Evolutionary conservation across 2,329 filamentous ascomycete species (phyloP).

Genomic region (Neurospora sp.): DNA sequence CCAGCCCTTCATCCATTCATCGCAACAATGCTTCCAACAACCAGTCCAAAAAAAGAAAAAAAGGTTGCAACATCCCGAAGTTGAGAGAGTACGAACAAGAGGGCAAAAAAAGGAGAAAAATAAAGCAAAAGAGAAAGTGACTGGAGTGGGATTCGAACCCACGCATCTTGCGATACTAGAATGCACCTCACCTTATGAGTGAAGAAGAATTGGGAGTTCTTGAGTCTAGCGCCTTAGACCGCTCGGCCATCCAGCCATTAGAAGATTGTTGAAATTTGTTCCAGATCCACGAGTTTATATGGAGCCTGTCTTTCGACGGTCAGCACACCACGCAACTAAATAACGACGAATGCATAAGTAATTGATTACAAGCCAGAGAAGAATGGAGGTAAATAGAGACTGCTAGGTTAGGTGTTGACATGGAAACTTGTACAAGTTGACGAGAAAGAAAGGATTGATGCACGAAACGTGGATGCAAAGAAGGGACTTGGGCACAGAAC

Average conservation of each 20-base stretch:
- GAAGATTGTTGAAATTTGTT: background rate
- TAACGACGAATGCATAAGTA: no score
- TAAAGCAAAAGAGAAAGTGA: background rate
- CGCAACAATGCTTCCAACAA: no score
- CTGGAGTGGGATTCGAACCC: background rate
- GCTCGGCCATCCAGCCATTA: background rate
- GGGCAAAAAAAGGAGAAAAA: background rate
- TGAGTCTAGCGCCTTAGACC: background rate
- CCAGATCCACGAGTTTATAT: background rate
- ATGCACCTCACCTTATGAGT: background rate
- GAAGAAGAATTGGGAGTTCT: background rate
- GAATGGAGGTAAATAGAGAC: no score
- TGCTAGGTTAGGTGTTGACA: no score
- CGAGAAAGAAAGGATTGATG: no score
- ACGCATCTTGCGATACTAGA: background rate
- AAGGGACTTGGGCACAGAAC: no score
- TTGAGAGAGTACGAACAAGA: background rate
- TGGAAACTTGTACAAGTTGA: no score
- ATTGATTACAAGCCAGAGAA: no score
- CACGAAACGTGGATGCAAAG: no score
- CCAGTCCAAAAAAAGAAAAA: background rate
- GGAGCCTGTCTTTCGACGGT: accelerated
- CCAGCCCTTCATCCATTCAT: no score
- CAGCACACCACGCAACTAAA: no score
- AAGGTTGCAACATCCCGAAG: background rate